These are phyloP conservation scores for Chrysoporthe cubensis DNA, from an alignment of 2,329 filamentous ascomycete genomes.

Conservation along the genomic window DNA sequence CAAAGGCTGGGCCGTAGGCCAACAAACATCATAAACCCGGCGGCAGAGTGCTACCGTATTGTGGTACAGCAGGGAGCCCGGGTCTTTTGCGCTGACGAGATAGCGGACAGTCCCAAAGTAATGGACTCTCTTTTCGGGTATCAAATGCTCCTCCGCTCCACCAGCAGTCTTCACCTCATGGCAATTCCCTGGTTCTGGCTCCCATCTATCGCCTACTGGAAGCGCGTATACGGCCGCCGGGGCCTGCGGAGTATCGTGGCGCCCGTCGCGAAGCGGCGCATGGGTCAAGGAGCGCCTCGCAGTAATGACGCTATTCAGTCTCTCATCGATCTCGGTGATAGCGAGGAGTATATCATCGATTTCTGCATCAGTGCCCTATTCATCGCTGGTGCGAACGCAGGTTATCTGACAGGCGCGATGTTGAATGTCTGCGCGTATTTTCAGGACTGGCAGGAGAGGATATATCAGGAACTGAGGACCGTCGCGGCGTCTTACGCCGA, in stretches of 20 bases:
- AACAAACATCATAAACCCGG: background rate
- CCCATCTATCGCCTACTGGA: slow-evolving; percentile 2
- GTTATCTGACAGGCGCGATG: background rate
- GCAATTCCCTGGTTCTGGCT: background rate
- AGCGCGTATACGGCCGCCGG: slow-evolving; percentile 1
- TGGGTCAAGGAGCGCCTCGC: background rate
- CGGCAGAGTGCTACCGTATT: background rate
- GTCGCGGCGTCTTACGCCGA: background rate
- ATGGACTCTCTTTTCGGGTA: background rate
- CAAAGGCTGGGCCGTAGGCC: background rate
- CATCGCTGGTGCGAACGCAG: background rate
- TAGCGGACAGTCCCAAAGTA: background rate
- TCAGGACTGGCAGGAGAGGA: slow-evolving; percentile 9
- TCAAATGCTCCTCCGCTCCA: background rate
- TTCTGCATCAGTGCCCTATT: slow-evolving; percentile 6
- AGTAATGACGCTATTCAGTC: background rate
- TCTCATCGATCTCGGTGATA: background rate
- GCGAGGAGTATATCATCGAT: background rate
- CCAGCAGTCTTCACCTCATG: slow-evolving; percentile 6
- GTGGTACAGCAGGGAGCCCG: background rate
- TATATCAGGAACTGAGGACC: background rate
- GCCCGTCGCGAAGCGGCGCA: background rate
- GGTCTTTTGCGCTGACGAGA: background rate
- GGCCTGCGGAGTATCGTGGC: background rate
- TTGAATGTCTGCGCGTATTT: background rate